A percentile compares a stretch with the other conserved stretches of the same genome.
Evolutionary conservation across 768 basidiomycete genomes (phyloP).

Genomic region (Auricularia auricula-judae): DNA sequence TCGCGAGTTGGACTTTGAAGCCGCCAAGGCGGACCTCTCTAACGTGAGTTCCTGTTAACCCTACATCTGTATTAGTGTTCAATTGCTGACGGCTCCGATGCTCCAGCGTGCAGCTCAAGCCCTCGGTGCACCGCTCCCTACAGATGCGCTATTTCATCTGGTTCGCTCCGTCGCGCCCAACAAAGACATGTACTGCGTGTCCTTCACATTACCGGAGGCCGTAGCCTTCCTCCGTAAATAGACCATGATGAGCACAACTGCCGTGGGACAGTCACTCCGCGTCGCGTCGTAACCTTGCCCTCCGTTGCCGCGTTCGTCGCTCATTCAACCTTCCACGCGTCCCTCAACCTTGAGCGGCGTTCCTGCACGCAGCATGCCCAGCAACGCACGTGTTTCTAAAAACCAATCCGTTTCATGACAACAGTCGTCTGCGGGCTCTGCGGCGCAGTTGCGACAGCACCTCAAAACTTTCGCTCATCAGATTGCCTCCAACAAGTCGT

Average conservation of each 20-base stretch:
- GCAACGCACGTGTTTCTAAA: no score
- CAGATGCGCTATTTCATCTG: slow-evolving; percentile 50
- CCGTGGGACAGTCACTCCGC: no score
- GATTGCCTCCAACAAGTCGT: background rate
- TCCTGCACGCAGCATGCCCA: no score
- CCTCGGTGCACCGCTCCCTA: slow-evolving; percentile 3
- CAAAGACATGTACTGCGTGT: slow-evolving; percentile 97
- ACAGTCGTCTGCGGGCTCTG: no score
- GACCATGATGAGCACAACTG: no score
- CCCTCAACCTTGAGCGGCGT: no score
- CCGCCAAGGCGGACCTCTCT: slow-evolving; percentile 67
- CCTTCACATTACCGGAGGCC: slow-evolving; percentile 57
- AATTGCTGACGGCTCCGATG: background rate
- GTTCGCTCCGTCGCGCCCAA: slow-evolving; percentile 91
- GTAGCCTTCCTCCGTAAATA: slow-evolving; percentile 18
- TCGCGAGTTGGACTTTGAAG: slow-evolving; percentile 57
- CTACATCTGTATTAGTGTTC: background rate
- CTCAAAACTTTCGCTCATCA: background rate
- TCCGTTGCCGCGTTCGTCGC: no score
- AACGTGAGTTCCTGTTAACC: slow-evolving; percentile 40
- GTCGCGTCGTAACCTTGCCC: no score
- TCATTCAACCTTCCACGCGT: no score
- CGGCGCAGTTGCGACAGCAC: no score
- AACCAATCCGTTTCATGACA: no score
- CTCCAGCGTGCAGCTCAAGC: slow-evolving; percentile 7